Evolutionary conservation across 2,329 filamentous ascomycete species (phyloP), one percentile per base, ranked within the genome.

Genomic region (Elsinoe arachidis): DNA sequence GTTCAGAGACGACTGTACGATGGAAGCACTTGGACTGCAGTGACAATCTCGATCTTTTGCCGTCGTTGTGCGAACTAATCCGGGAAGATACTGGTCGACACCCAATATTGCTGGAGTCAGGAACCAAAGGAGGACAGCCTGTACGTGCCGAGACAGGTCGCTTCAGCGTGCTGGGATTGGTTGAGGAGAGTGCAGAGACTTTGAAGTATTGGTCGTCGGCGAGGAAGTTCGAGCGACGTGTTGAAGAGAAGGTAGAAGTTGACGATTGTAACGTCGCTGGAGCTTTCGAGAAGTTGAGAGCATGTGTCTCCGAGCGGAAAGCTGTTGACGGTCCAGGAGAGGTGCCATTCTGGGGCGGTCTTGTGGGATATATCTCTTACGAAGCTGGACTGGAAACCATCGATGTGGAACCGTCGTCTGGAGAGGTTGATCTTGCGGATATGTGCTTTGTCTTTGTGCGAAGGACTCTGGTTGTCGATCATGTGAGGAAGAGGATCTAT

Each of bases 321-420:
- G 70, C 70, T 1, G 60, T 59, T 1, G 67, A 62, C 9, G 73
- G 73, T 3, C 62, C 64, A 26, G 61, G 65, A 0, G 64, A 68
- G 35, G 72, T 73, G 0, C 80, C 87, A 0, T 96, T 95, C 67
- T 83, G 88, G 71, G 90, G 89, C 54, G 90, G 90, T 0, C 84
- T 95, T 59, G 82, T 95, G 72, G 90, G 90, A 0, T 95, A 86
- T 65, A 80, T 90, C 53, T 90, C 88, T 0, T 95, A 96, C 60
- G 90, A 96, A 69, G 82, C 90, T 67, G 88, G 89, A 0, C 74
- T 95, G 1, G 75, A 78, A 62, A 82, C 78, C 15, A 83, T 84
- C 56, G 70, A 74, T 52, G 74, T 86, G 19, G 62, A 70, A 1
- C 63, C 72, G 33, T 61, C 64, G 26, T 61, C 69, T 10, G 66